A percentile compares a stretch with the other conserved stretches of the same genome.
These are phyloP conservation scores for Spathaspora sp. DNA, from an alignment of 1,139 yeast species.

Conservation along the genomic window DNA sequence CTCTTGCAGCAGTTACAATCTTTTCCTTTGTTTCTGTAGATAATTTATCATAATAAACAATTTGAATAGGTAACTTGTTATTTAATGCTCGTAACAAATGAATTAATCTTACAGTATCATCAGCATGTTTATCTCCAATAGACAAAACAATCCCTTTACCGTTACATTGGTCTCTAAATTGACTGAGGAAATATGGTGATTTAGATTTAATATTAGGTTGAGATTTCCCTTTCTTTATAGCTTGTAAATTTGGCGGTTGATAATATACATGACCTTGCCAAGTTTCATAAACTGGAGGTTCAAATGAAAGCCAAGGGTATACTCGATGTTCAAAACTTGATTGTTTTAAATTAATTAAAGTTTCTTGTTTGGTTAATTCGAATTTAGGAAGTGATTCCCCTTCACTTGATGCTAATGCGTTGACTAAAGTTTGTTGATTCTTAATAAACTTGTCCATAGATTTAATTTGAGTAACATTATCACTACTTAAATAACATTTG, in stretches of 20 bases:
- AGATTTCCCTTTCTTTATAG: slow-evolving; percentile 33
- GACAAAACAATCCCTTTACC: slow-evolving; percentile 43
- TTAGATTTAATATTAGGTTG: slow-evolving; percentile 12
- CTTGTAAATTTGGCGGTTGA: slow-evolving; percentile 39
- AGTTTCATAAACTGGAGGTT: slow-evolving; percentile 17
- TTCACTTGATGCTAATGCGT: slow-evolving; percentile 13
- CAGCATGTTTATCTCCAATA: slow-evolving; percentile 29
- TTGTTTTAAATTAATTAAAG: slow-evolving; percentile 14
- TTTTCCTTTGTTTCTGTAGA: slow-evolving; percentile 22
- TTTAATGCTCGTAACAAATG: slow-evolving; percentile 29
- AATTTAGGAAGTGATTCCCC: slow-evolving; percentile 16
- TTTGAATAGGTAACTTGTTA: slow-evolving; percentile 38
- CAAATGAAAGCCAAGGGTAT: slow-evolving; percentile 20
- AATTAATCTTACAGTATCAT: slow-evolving; percentile 27
- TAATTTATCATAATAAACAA: slow-evolving; percentile 27
- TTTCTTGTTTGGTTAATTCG: slow-evolving; percentile 18
- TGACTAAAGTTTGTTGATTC: slow-evolving; percentile 10
- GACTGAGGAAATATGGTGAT: slow-evolving; percentile 26
- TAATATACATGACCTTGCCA: slow-evolving; percentile 14
- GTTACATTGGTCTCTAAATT: slow-evolving; percentile 20
- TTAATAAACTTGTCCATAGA: slow-evolving; percentile 7
- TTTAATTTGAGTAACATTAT: slow-evolving; percentile 10
- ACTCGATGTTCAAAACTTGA: slow-evolving; percentile 18
- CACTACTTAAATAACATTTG: slow-evolving; percentile 33
- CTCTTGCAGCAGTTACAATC: slow-evolving; percentile 29